Conservation (phyloP, 2,329 filamentous ascomycete species). For the Dothideomycetes sp. region DNA sequence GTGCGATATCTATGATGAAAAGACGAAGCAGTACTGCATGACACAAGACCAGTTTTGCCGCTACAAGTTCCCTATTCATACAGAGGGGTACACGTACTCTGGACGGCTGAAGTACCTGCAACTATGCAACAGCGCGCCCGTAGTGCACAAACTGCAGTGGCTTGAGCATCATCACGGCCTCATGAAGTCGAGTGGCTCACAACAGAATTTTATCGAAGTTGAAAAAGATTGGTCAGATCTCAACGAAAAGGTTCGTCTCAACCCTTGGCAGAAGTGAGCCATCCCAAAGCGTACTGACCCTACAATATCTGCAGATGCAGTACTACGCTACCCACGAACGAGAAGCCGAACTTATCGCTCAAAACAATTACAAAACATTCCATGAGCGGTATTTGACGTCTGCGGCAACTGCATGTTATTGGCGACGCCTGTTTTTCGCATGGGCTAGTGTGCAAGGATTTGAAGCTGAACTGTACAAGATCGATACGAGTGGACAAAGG, state of each 20-base stretch:
- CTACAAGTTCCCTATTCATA: conserved; percentile 18
- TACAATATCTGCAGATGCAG: conserved; percentile 15
- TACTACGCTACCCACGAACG: conserved; percentile 18
- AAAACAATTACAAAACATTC: conserved; percentile 21
- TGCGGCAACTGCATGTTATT: conserved; percentile 26
- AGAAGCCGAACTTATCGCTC: conserved; percentile 20
- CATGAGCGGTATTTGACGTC: conserved; percentile 21
- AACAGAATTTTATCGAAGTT: conserved; percentile 26
- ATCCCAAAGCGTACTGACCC: background rate
- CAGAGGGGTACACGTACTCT: conserved; percentile 28
- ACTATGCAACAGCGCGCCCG: conserved; percentile 25
- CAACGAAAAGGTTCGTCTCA: conserved; percentile 1
- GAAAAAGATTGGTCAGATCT: conserved; percentile 25
- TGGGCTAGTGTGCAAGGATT: conserved; percentile 23
- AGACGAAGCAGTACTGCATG: background rate
- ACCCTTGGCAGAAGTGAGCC: background rate
- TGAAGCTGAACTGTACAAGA: conserved; percentile 6
- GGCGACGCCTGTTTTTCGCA: conserved; percentile 22
- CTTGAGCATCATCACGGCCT: conserved; percentile 26
- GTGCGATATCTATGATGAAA: conserved; percentile 14
- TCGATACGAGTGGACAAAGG: background rate
- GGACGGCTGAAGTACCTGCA: conserved; percentile 28
- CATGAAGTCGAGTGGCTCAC: conserved; percentile 19
- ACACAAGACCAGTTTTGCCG: conserved; percentile 14
- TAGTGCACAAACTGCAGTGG: conserved; percentile 24